Evolutionary conservation across 495 filamentous ascomycete species (phyloP), one percentile per base, ranked within the genome.

Genomic region (Daldinia loculata): DNA sequence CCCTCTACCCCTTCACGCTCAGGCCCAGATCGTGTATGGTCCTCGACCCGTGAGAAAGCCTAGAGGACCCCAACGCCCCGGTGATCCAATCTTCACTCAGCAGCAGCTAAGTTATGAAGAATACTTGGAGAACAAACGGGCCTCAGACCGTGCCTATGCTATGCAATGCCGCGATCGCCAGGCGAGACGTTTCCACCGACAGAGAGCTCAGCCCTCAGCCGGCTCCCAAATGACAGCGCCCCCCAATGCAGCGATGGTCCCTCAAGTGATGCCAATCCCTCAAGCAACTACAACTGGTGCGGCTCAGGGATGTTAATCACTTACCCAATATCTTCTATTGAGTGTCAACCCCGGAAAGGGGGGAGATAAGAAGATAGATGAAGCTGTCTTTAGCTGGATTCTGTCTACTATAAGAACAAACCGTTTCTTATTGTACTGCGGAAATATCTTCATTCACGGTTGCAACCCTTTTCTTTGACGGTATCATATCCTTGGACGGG

Each of bases 91-190:
- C 1, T 62, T 52, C 29, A 45, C 66, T 0, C n/a, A 43, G 43
- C 51, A 80, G 45, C 82, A 84, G 56, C 78, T 79, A 55, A 56
- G 72, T 36, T 84, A 82, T 63, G 82, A 84, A 69, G 67, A 73
- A 15, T 84, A 80, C 45, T 72, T 84, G 17, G 82, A 84, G 69
- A 73, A 72, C 61, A 77, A 74, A 51, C 81, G 82, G 36, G 75
- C 75, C 8, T 79, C 76, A 4, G 79, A 84, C 57, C 78, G 77
- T 4, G 66, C 67, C 0, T 84, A 81, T 51, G 80, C 82, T 29
- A 61, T 75, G 36, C 68, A 70, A 34, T 83, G 81, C 78, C 80
- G 78, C 68, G 76, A 79, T 56, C 78, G 82, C 4, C 82, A 84
- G 61, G 80, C 81, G 0, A 71, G 79, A 11, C 79, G 82, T 24